Evolutionary conservation across 306 rosid species (phyloP), one percentile per base, ranked within the genome.

Genomic region (Medicago truncatula): DNA sequence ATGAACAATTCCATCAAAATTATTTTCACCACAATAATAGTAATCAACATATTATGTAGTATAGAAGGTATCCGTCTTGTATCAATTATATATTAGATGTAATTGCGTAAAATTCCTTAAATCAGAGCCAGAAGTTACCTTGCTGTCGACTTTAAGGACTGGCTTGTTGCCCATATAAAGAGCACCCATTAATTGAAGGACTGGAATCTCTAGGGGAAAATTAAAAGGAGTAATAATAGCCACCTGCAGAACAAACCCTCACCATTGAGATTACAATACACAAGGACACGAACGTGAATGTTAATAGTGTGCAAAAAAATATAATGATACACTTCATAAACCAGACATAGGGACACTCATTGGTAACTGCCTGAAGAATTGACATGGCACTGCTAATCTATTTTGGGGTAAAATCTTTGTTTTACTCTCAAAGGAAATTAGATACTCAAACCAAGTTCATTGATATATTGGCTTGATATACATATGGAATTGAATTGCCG

Each of bases 101-200:
- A 38, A 71, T 71, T 38, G 39, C 66, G 31, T 53, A 12, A 8
- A 63, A 44, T 40, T 63, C 43, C 60, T 46, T 46, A 9, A 54
- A 70, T 77, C 39, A 81, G 60, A 78, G 43, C 64, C 73, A 39
- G 28, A 81, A 64, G 54, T 57, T 83, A 90, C 97, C 96, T 95
- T 95, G 92, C 92, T 90, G 78, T 95, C 99, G 17, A 92, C 99
- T 95, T 95, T 95, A 72, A 95, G 89, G 77, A 89, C 71, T 39
- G 99, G 97, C 39, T 95, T 95, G 93, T 95, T 95, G 77, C 99
- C 99, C 99, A 95, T 95, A 73, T 90, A 95, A 66, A 95, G 97
- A 57, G 99, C 97, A 73, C 99, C 97, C 99, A 95, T 95, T 86
- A 95, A 53, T 85, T 95, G 99, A 84, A 95, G 97, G 81, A 90